Conservation (phyloP, 768 basidiomycete species). For the Lactarius deliciosus region DNA sequence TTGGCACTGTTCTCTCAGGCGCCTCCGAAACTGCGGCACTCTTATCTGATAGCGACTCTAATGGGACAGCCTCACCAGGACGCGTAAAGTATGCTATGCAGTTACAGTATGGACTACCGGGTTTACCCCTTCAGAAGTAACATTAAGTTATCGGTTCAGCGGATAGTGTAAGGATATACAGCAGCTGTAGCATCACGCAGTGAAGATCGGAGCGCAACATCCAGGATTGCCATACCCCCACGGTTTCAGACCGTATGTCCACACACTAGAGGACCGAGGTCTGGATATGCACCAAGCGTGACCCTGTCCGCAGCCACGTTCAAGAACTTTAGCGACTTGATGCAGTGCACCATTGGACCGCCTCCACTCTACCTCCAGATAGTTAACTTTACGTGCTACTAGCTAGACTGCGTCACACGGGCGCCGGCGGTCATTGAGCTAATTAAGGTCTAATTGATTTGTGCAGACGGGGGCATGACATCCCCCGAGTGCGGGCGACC, state of each 20-base stretch:
- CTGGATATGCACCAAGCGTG: constrained; percentile 23
- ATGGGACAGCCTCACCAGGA: constrained; percentile 51
- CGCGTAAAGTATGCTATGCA: constrained; percentile 63
- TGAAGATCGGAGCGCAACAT: constrained; percentile 34
- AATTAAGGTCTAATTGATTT: constrained; percentile 37
- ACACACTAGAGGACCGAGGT: constrained; percentile 40
- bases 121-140: no score
- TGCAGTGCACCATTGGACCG: constrained; percentile 32
- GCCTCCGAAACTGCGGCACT: constrained; percentile 43
- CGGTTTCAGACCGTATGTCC: constrained; percentile 37
- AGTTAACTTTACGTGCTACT: background rate
- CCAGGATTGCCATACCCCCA: constrained; percentile 32
- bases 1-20: constrained; percentile 38
- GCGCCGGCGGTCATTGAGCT: constrained; percentile 33
- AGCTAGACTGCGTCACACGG: constrained; percentile 25
- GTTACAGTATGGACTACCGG: constrained; percentile 49
- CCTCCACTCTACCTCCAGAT: constrained; percentile 10
- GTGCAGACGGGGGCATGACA: constrained; percentile 32
- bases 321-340: constrained; percentile 29
- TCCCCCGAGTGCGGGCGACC: constrained; percentile 30
- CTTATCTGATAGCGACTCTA: constrained; percentile 52
- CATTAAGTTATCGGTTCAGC: no score
- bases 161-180: constrained; percentile 38
- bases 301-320: constrained; percentile 6
- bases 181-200: constrained; percentile 46